Percentiles rank a stretch among this genome's conserved stretches.
Evolutionary conservation across 768 basidiomycete species (phyloP).

Genomic region (Phaffia australis): DNA sequence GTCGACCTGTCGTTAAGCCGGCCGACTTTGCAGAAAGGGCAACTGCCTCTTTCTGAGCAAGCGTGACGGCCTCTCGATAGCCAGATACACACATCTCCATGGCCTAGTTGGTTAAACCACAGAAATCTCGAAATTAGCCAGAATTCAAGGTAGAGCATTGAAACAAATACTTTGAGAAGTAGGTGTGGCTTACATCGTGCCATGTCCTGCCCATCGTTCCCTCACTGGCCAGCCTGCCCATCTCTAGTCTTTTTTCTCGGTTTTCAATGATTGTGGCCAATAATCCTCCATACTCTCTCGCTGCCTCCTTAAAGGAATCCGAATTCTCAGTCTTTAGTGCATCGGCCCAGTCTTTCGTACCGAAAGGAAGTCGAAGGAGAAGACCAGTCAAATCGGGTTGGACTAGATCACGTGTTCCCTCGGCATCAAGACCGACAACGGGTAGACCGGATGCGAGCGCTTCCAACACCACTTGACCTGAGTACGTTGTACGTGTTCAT

Average conservation of each 20-base stretch:
- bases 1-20: constrained; percentile 3
- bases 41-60: constrained; percentile 8
- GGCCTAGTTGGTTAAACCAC: neutral
- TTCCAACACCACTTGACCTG: constrained; percentile 43
- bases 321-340: constrained; percentile 25
- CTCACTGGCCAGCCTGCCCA: constrained; percentile 32
- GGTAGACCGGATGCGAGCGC: constrained; percentile 44
- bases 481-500: neutral
- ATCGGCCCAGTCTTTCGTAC: constrained; percentile 23
- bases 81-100: constrained; percentile 37
- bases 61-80: constrained; percentile 35
- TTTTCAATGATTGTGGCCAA: constrained; percentile 29
- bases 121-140: neutral
- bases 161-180: neutral
- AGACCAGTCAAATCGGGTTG: constrained; percentile 30
- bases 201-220: constrained; percentile 37
- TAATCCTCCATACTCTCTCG: constrained; percentile 32
- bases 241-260: constrained; percentile 25
- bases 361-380: constrained; percentile 31
- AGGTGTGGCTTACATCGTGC: constrained; percentile 36
- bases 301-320: constrained; percentile 24
- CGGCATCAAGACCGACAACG: constrained; percentile 42
- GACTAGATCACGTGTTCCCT: constrained; percentile 41
- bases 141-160: neutral
- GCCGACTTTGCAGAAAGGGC: constrained; percentile 7